Base-by-base conservation (phyloP, 345 rosid genomes). In the Raphanus sativus region DNA sequence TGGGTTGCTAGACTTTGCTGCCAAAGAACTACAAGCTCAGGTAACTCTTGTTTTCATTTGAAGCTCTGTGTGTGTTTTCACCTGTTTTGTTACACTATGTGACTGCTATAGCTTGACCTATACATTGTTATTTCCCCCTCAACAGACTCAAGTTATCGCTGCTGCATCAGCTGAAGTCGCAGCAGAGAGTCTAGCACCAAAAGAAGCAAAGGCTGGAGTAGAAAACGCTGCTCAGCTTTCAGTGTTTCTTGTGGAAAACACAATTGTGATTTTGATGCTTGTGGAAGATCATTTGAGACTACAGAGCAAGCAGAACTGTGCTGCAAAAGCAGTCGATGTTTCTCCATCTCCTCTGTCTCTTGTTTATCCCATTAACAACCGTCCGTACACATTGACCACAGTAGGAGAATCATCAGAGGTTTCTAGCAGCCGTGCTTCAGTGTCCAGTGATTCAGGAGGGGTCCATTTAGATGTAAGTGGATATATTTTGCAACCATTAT, bases 121-220 rank as follows among this genome's bases (percentile, higher is more conserved):
- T 80, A 56, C 50, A 78, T 77, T 71, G 58, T 55, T 68, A 80
- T 71, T 48, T 80, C n/a, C 24, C 15, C 15, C 80, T 69, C 33
- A 29, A 83, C 90, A 95, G 98, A 95, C 97, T 84, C 97, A 95
- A 83, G 94, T 95, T 80, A 95, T 95, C 76, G 98, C 99, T 61
- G 92, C 97, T 10, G 97, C 98, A 16, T 93, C 99, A 79, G 99
- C 98, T 85, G 88, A 96, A 76, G 88, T 90, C 36, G 98, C 99
- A 50, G 99, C 98, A 34, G 99, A 87, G 85, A 92, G 93, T 69
- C 86, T 95, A 77, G 79, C 96, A 29, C 96, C 99, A 32, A 80
- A 80, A 75, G 90, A 91, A 34, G 91, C 99, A 32, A 95, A 87
- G 81, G 88, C 82, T 67, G 93, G 90, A 86, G 94, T 96, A 64